phyloP scores from a whole-genome alignment of 1,139 yeast genomes.

The Maudiozyma humilis region DNA sequence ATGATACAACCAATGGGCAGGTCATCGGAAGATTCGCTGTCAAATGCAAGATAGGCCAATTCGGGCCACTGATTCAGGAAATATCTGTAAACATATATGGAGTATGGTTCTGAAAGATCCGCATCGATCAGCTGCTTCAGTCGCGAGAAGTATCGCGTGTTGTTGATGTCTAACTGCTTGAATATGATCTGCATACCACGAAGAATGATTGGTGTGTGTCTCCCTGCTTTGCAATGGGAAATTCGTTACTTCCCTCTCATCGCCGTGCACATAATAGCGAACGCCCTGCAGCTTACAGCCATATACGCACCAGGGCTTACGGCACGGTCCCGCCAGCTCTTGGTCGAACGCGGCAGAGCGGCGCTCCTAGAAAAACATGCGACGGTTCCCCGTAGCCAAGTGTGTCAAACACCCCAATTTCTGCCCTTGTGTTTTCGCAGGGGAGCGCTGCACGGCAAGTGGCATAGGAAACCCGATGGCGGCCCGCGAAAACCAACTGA shows the following conservation, averaged over 20 bases:
- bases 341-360: no score
- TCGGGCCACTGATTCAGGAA: conserved; percentile 66
- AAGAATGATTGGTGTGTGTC: no score
- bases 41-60: conserved; percentile 45
- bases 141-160: conserved; percentile 27
- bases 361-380: no score
- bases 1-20: conserved; percentile 71
- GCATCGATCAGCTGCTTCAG: conserved; percentile 44
- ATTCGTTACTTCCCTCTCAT: background rate
- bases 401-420: background rate
- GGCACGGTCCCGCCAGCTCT: no score
- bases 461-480: no score
- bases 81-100: conserved; percentile 61
- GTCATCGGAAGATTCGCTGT: conserved; percentile 23
- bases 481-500: no score
- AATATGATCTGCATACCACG: conserved; percentile 20
- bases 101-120: conserved; percentile 66
- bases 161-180: conserved; percentile 22
- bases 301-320: no score
- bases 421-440: no score
- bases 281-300: no score
- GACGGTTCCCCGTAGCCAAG: background rate
- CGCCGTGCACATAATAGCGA: no score
- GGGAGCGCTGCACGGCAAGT: no score
- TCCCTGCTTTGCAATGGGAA: no score